These are phyloP conservation scores for Zymoseptoria tritici DNA, from an alignment of 2,329 filamentous ascomycete genomes.

Conservation along the genomic window DNA sequence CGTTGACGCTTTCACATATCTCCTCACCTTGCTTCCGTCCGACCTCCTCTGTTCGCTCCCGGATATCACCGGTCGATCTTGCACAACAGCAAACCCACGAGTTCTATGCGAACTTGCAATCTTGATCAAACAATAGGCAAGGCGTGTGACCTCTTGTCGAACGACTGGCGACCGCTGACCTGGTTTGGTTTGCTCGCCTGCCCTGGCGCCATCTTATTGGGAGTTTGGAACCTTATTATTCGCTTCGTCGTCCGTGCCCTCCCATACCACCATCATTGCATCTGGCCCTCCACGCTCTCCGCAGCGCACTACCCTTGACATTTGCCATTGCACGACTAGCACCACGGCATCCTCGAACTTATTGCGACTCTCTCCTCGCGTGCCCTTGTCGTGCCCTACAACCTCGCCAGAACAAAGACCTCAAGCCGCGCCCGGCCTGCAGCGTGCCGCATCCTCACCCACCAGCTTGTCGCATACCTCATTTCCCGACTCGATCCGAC, in stretches of 20 bases:
- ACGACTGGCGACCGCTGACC: background rate
- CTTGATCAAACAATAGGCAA: background rate
- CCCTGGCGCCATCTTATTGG: too few relatives aligned
- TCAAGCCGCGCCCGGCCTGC: conserved; percentile 8
- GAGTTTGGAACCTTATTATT: too few relatives aligned
- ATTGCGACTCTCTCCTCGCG: background rate
- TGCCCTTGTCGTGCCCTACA: conserved; percentile 2
- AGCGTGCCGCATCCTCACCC: conserved; percentile 13
- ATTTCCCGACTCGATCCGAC: conserved; percentile 1
- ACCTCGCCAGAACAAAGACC: conserved; percentile 12
- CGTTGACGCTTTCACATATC: background rate
- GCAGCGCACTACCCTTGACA: background rate
- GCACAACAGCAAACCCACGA: background rate
- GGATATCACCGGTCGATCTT: background rate
- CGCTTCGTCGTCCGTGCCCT: background rate
- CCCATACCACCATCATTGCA: background rate
- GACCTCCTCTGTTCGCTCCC: background rate
- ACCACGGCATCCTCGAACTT: background rate
- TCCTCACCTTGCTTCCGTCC: background rate
- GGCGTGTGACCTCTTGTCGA: background rate
- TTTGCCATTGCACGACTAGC: background rate
- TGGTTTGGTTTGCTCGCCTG: background rate
- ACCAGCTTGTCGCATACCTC: conserved; percentile 1
- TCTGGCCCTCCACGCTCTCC: background rate
- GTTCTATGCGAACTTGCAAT: background rate